phyloP scores from a whole-genome alignment of 257 asterid species.

The Solanum paucissectum region DNA sequence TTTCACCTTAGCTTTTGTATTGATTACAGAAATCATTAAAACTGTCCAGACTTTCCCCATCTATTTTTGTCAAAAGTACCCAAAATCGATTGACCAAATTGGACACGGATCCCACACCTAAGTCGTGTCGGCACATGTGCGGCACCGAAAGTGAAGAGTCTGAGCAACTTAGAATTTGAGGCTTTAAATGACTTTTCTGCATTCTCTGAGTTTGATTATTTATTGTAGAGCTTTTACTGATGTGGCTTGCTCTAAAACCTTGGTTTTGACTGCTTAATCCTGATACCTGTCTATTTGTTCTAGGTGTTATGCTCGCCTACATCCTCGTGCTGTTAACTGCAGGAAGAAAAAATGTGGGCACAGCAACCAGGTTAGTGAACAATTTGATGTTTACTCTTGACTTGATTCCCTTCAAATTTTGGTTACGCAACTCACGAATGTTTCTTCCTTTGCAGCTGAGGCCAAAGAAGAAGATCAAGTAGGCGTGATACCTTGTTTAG shows the following conservation, averaged over 20 bases:
- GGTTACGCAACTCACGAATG: not conserved
- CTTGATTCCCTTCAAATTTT: not conserved
- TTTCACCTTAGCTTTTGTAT: no score
- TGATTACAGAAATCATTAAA: no score
- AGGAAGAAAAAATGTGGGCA: constrained; percentile 67
- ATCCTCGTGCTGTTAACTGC: constrained; percentile 62
- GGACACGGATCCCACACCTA: no score
- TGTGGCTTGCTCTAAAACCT: not conserved
- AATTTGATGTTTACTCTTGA: not conserved
- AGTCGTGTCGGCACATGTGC: no score
- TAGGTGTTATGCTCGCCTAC: constrained; percentile 61
- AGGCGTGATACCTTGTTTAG: constrained; percentile 1
- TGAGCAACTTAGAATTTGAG: not conserved
- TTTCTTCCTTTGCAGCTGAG: constrained; percentile 32
- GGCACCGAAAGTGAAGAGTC: no score
- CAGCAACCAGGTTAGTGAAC: constrained; percentile 37
- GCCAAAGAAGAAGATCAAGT: constrained; percentile 74
- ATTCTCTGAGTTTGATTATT: no score
- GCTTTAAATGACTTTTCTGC: not conserved
- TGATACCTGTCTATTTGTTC: not conserved
- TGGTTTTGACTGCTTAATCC: not conserved
- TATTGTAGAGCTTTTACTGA: not conserved
- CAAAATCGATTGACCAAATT: no score
- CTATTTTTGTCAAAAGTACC: no score
- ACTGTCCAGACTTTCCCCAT: no score